These are phyloP conservation scores for Neostapfia colusana DNA, from an alignment of 176 grass and related monocot genomes.

Conservation along the genomic window DNA sequence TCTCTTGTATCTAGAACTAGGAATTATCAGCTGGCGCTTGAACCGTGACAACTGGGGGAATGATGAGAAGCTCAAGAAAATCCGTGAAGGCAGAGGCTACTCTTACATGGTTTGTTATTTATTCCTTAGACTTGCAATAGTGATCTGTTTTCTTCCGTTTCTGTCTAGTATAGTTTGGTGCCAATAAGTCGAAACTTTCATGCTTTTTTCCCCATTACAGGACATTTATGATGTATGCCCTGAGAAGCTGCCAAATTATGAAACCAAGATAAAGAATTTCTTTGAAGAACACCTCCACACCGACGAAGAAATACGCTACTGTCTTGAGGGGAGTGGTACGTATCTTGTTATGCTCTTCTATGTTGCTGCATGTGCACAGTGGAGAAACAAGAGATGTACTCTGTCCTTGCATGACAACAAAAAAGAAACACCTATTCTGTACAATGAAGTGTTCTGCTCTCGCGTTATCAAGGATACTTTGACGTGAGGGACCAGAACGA, in stretches of 20 bases:
- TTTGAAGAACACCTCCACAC: conserved; percentile 92
- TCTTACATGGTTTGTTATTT: conserved; percentile 56
- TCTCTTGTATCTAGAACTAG: conserved; percentile 56
- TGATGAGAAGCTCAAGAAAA: conserved; percentile 81
- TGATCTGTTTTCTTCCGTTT: not conserved
- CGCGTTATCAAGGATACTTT: conserved; percentile 61
- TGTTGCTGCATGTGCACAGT: not conserved
- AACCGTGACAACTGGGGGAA: conserved; percentile 66
- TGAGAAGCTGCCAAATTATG: conserved; percentile 86
- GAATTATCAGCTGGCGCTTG: conserved; percentile 73
- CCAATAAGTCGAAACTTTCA: not conserved
- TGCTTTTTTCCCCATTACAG: conserved; percentile 38
- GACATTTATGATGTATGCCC: conserved; percentile 85
- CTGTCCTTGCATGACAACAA: not conserved
- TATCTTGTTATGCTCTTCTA: conserved; percentile 17
- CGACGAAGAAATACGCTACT: conserved; percentile 91
- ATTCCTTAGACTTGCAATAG: not conserved
- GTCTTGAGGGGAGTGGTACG: conserved; percentile 87
- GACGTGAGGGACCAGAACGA: conserved; percentile 79
- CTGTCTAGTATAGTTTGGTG: not conserved
- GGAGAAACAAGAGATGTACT: not conserved
- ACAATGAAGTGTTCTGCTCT: conserved; percentile 1
- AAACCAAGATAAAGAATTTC: conserved; percentile 75
- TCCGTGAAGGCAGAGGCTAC: conserved; percentile 80
- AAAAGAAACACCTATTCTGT: not conserved